Base-by-base conservation (phyloP, 306 rosid genomes). In the Calophaca sinica region DNA sequence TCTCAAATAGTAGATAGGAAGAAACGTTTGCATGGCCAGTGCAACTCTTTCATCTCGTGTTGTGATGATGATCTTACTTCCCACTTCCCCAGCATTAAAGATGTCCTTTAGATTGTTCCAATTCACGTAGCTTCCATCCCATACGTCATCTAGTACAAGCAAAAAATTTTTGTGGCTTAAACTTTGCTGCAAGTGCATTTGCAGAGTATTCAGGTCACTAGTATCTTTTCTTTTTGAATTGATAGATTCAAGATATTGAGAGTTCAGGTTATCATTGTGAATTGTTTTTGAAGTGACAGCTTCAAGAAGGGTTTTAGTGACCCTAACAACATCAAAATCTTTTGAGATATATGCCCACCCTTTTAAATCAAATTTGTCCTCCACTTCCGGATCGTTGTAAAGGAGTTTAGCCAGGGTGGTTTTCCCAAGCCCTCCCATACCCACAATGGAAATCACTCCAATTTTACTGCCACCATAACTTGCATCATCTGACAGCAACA, bases 141-240 rank as follows among this genome's bases (percentile, higher is more conserved):
- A 86, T 68, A 82, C 64, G 45, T 86, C 85, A 63, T 86, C 89
- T 36, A 86, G 59, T n/a, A 83, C 83, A 33, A 83, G 73, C 74
- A 86, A 63, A 76, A 76, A 80, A 14, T 67, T 73, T 70, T 36
- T 83, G 3, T 74, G 63, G 3, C 7, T 42, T 61, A 86, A 51
- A 4, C 61, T 62, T 39, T 77, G 33, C 59, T 13, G 60, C 36
- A 33, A 33, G 0, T 33, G 36, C 36, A 33, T 0, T 33, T 2
- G 36, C 2, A 33, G 26, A 20, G 26, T 20, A 20, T 1, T 20
- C 1, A 20, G 4, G 36, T 33, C 36, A 33, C 36, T 33, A 33
- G 36, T 4, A 2, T 33, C 4, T 0, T 33, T 33, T 33, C 4
- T 4, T 33, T 33, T 33, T 33, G 36, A 33, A 2, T 33, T 33